Base-by-base conservation (phyloP, 2,329 filamentous ascomycete genomes). In the Leptosphaerulina australis region DNA sequence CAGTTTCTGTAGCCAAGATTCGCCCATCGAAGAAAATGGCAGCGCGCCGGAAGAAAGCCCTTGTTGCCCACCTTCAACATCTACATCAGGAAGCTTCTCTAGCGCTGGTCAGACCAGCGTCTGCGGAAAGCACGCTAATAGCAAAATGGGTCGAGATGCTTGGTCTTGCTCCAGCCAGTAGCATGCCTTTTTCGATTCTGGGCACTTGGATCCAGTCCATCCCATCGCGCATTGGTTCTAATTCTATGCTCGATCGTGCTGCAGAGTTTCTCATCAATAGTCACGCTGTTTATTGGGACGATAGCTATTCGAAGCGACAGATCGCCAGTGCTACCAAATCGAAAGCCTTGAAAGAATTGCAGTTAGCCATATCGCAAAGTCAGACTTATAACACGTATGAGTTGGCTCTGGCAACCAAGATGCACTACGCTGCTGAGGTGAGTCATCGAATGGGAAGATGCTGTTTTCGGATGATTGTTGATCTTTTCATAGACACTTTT, bases 381-480 rank as follows among this genome's bases (percentile, higher is more conserved):
- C 39, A 50, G 7, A 53, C 36, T 7, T 30, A 39, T 1, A 48
- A 57, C 10, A 67, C 53, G 0, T 68, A 69, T 21, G 65, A 69
- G 2, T 48, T 66, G 25, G 44, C 63, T 1, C 15, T 69, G 9
- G 63, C 64, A 4, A 68, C 64, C 3, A 69, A 69, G 33, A 48
- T 67, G 43, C 66, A 68, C 33, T 67, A 63, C 25, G 60, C 60
- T 18, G 64, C 66, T 12, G 66, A 69, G 47, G 66, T 67, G 44
- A 14, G 56, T 11, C 12, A 2, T 15, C 1, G 1, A 8, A 17
- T 12, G 0, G 20, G 14, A 8, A 26, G 5, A 25, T 5, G 8
- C 5, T 28, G 11, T 1, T 21, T 14, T 25, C 4, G 11, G 4
- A 1, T 17, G n/a, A 9, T 9, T 4, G 33, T 51, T 66, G 22